A percentile compares a stretch with the other conserved stretches of the same genome.
Evolutionary conservation across 2,329 filamentous ascomycete genomes (phyloP).

Genomic region (Botrytis aclada): DNA sequence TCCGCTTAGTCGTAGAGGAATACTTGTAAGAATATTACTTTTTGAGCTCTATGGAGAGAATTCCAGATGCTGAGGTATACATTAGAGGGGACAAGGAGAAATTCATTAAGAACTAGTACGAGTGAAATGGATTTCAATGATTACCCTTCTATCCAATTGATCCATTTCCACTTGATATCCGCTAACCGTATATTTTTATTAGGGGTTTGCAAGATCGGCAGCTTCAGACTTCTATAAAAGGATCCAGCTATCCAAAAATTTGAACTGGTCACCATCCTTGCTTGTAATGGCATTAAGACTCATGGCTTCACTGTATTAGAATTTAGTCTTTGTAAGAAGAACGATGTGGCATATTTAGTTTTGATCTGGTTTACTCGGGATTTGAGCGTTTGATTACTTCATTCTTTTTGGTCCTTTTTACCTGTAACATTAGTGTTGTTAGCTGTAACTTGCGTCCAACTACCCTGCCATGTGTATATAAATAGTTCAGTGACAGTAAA

Average conservation of each 20-base stretch:
- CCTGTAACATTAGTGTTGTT: too few species aligned
- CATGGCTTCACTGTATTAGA: neutral
- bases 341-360: neutral
- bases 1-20: neutral
- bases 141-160: neutral
- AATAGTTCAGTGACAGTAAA: neutral
- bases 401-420: neutral
- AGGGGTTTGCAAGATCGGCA: neutral
- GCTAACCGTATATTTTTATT: neutral
- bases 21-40: neutral
- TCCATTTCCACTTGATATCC: neutral
- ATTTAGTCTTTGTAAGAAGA: neutral
- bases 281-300: fast-evolving
- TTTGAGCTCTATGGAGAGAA: neutral
- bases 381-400: neutral
- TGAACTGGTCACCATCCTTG: neutral
- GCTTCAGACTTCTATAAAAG: neutral
- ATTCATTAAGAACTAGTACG: neutral
- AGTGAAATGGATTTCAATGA: neutral
- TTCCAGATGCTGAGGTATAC: neutral
- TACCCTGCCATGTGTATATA: neutral
- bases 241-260: neutral
- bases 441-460: neutral
- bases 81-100: fast-evolving
- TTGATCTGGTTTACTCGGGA: neutral